Evolutionary conservation across 345 rosid genomes (phyloP).

Genomic region (Atalantia buxifolia): DNA sequence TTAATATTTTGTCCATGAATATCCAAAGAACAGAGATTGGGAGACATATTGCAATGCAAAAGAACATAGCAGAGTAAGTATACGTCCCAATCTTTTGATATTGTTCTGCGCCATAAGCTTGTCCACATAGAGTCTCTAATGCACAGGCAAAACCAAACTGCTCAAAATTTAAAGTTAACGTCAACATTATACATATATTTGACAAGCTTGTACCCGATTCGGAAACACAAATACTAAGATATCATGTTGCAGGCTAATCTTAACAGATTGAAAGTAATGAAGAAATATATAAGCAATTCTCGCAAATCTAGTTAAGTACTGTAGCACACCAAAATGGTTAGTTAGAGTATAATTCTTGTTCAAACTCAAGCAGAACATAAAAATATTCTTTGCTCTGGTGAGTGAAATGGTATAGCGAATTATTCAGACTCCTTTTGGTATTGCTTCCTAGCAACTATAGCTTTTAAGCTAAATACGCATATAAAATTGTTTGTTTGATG

Average conservation of each 20-base stretch:
- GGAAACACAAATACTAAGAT: neutral
- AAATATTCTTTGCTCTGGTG: too few species aligned
- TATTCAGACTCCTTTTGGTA: too few species aligned
- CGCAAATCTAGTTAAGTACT: neutral
- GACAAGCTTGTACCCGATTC: neutral
- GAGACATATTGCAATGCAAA: constrained; percentile 30
- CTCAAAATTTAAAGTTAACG: neutral
- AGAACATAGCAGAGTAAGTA: constrained; percentile 35
- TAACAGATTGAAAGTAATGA: neutral
- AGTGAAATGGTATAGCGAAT: too few species aligned
- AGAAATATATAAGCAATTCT: neutral
- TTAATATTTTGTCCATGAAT: constrained; percentile 42
- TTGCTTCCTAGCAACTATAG: too few species aligned
- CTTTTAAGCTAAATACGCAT: too few species aligned
- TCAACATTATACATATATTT: neutral
- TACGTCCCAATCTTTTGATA: constrained; percentile 39
- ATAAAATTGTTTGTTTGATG: too few species aligned
- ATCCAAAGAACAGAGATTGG: constrained; percentile 40
- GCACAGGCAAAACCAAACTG: constrained; percentile 58
- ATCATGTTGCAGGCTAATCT: neutral
- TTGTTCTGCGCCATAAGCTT: constrained; percentile 64
- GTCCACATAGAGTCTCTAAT: constrained; percentile 60
- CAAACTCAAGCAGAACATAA: too few species aligned
- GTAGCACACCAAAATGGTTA: too few species aligned
- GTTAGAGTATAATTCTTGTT: too few species aligned